Evolutionary conservation across 225 moss, liverwort and hornwort genomes (phyloP).

Genomic region (Climacium dendroides): DNA sequence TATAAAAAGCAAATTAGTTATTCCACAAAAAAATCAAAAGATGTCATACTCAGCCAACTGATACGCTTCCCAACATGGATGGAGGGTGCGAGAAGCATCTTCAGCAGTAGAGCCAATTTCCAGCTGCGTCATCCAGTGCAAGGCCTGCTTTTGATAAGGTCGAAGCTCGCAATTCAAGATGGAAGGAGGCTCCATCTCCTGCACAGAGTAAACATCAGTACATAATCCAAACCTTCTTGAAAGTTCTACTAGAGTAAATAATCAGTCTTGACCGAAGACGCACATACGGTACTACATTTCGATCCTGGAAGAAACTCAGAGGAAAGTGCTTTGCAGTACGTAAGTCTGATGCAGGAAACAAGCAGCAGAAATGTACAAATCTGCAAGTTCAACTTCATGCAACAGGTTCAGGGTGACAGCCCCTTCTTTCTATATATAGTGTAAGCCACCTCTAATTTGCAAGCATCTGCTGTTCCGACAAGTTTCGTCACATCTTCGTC

Average conservation of each 20-base stretch:
- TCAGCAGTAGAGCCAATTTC: conserved; percentile 55
- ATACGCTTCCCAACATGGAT: conserved; percentile 92
- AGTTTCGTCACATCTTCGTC: conserved; percentile 77
- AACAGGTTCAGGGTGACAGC: neutral
- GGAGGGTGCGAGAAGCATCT: conserved; percentile 71
- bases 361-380: neutral
- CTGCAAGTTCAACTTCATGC: neutral
- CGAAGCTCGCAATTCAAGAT: conserved; percentile 57
- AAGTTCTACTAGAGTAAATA: neutral
- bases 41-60: conserved; percentile 46
- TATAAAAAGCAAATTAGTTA: neutral
- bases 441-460: conserved; percentile 49
- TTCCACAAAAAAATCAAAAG: neutral
- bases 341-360: neutral
- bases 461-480: conserved; percentile 70
- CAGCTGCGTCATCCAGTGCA: conserved; percentile 75
- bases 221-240: neutral
- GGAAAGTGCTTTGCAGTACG: neutral
- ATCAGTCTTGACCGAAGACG: neutral
- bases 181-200: conserved; percentile 77
- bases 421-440: neutral
- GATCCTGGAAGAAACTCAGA: neutral
- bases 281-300: neutral
- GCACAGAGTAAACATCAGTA: neutral
- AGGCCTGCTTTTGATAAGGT: conserved; percentile 87